Conservation (phyloP, 2,329 filamentous ascomycete species). For the Neurospora sp. region DNA sequence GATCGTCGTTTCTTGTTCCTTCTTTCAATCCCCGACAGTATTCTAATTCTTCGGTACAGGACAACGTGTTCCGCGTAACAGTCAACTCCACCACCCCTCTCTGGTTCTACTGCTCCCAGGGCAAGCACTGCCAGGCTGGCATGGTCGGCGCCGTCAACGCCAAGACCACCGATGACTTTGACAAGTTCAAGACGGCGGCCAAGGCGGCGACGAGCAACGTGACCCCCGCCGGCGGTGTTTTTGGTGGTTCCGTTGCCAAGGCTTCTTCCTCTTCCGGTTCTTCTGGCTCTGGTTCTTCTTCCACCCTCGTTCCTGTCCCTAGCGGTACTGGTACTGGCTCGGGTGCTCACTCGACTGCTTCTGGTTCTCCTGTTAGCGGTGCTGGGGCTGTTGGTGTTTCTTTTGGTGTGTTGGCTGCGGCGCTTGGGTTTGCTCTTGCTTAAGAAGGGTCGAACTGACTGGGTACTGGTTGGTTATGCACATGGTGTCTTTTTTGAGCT, state of each 20-base stretch:
- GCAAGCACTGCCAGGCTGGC: constrained; percentile 36
- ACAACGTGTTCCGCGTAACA: constrained; percentile 34
- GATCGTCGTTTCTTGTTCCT: background rate
- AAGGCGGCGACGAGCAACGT: constrained; percentile 7
- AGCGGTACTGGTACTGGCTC: background rate
- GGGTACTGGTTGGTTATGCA: background rate
- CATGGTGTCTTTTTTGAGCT: background rate
- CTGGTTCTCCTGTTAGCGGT: background rate
- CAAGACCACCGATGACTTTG: background rate
- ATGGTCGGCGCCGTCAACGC: constrained; percentile 37
- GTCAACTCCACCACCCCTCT: constrained; percentile 32
- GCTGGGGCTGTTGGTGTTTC: background rate
- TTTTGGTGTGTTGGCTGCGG: background rate
- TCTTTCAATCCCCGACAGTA: background rate
- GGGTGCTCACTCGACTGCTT: background rate
- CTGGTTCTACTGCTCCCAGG: constrained; percentile 37
- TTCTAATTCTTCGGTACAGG: constrained; percentile 7
- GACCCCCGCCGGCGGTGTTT: constrained; percentile 7
- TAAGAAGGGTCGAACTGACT: background rate
- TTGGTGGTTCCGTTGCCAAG: constrained; percentile 12
- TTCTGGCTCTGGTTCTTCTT: background rate
- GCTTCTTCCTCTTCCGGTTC: background rate
- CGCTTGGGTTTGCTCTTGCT: background rate
- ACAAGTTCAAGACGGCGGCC: constrained; percentile 8
- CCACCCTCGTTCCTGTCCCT: background rate